These are phyloP conservation scores for Lizonia empirigonia DNA, from an alignment of 2,329 filamentous ascomycete species.

Conservation along the genomic window DNA sequence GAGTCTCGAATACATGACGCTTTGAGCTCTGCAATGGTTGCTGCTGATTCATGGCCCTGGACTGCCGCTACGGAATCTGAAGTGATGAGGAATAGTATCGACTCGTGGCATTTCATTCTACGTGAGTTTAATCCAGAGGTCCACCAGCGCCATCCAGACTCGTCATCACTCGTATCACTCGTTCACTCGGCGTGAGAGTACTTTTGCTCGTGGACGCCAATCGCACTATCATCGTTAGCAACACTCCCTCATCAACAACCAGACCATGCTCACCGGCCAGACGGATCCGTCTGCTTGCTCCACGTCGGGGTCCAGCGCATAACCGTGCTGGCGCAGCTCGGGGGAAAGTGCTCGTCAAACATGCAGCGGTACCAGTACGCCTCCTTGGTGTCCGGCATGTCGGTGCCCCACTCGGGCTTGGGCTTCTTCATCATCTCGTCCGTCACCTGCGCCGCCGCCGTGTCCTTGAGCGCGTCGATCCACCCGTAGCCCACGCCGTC, in stretches of 20 bases:
- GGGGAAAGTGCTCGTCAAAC: slow-evolving; percentile 99
- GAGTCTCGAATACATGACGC: too few relatives aligned
- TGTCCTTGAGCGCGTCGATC: slow-evolving; percentile 97
- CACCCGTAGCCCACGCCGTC: slow-evolving; percentile 98
- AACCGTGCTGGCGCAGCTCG: slow-evolving; percentile 87
- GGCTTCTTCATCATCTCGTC: slow-evolving; percentile 99
- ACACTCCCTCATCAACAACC: not conserved
- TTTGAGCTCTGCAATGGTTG: too few relatives aligned
- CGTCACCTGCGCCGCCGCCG: slow-evolving; percentile 84
- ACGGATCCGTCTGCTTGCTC: slow-evolving; percentile 95
- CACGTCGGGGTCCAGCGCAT: slow-evolving; percentile 97
- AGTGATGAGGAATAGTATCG: too few relatives aligned
- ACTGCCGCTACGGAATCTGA: too few relatives aligned
- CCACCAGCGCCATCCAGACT: not conserved
- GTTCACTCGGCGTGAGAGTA: slow-evolving; percentile 34
- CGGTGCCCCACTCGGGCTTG: slow-evolving; percentile 91
- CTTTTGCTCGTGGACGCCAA: slow-evolving; percentile 44
- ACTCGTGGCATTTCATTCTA: slow-evolving; percentile 1
- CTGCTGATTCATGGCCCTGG: too few relatives aligned
- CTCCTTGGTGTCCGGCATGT: slow-evolving; percentile 96
- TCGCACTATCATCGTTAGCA: slow-evolving; percentile 31
- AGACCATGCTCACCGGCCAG: slow-evolving; percentile 71
- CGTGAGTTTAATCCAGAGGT: not conserved
- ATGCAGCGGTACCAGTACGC: slow-evolving; percentile 97
- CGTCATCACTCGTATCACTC: not conserved